A percentile compares a stretch with the other conserved stretches of the same genome.
phyloP scores from a whole-genome alignment of 1,284 basidiomycete species.

The Pholiota adiposa region DNA sequence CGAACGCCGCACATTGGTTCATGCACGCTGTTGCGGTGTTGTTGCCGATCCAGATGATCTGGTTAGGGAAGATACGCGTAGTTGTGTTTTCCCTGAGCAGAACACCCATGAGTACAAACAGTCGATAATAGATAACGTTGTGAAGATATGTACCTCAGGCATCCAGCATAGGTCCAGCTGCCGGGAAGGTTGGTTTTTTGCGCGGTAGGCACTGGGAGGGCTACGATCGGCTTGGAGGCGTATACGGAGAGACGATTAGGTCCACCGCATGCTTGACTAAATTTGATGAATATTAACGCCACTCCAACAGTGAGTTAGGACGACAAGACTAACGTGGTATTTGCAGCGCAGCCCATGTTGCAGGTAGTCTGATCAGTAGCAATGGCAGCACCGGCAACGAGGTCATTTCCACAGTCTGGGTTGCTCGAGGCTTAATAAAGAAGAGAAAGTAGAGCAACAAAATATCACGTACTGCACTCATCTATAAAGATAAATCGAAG shows the following conservation, averaged over 20 bases:
- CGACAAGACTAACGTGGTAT: slow-evolving; percentile 52
- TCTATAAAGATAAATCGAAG: slow-evolving; percentile 19
- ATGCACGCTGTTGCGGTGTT: slow-evolving; percentile 66
- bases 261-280: slow-evolving; percentile 71
- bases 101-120: neutral
- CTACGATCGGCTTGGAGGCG: slow-evolving; percentile 53
- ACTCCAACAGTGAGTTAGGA: neutral
- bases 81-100: slow-evolving; percentile 37
- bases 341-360: slow-evolving; percentile 69
- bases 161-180: slow-evolving; percentile 67
- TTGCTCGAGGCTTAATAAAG: slow-evolving; percentile 9
- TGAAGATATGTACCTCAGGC: slow-evolving; percentile 53
- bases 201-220: slow-evolving; percentile 60
- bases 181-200: slow-evolving; percentile 62
- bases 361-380: slow-evolving; percentile 53
- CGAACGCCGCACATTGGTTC: slow-evolving; percentile 64
- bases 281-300: slow-evolving; percentile 2
- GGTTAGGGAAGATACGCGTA: slow-evolving; percentile 58
- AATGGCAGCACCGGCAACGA: slow-evolving; percentile 61
- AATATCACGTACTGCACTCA: slow-evolving; percentile 58
- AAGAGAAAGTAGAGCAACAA: neutral
- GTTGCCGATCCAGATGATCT: slow-evolving; percentile 61
- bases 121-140: neutral
- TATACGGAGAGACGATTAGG: slow-evolving; percentile 75
- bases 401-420: slow-evolving; percentile 63